Conservation (phyloP, 495 filamentous ascomycete genomes). For the Penicillium desertorum region DNA sequence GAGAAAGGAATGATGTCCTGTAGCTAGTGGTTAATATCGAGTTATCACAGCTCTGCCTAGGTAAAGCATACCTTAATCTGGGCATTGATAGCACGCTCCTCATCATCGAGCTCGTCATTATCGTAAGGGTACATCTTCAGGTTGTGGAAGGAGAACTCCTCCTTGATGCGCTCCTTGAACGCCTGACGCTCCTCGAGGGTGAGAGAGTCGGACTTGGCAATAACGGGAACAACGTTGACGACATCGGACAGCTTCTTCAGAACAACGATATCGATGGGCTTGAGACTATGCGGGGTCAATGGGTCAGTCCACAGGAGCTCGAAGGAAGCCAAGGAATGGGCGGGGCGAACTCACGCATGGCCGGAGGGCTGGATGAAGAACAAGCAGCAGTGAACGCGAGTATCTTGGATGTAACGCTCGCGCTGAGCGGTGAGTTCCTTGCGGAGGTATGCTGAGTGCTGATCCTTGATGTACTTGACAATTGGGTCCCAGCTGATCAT, state of each 20-base stretch:
- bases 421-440: constrained; percentile 99
- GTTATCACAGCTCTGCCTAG: not conserved
- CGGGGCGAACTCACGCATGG: constrained; percentile 64
- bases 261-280: constrained; percentile 99
- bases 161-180: constrained; percentile 99
- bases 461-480: constrained; percentile 99
- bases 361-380: constrained; percentile 99
- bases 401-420: constrained; percentile 98
- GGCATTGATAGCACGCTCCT: constrained; percentile 89
- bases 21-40: constrained; percentile 5
- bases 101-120: constrained; percentile 96
- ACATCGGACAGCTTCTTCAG: constrained; percentile 98
- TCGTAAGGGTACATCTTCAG: constrained; percentile 99
- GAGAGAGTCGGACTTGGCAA: constrained; percentile 96
- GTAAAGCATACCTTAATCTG: constrained; percentile 82
- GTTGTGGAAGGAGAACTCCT: constrained; percentile 99
- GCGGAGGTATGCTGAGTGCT: constrained; percentile 98
- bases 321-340: not conserved
- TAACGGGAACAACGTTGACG: constrained; percentile 98
- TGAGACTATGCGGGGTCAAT: constrained; percentile 51
- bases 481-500: constrained; percentile 77
- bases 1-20: constrained; percentile 96
- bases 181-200: constrained; percentile 92
- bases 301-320: not conserved
- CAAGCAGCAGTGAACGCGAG: constrained; percentile 97